phyloP scores from a whole-genome alignment of 306 rosid genomes.

The Astragalus membranaceus region DNA sequence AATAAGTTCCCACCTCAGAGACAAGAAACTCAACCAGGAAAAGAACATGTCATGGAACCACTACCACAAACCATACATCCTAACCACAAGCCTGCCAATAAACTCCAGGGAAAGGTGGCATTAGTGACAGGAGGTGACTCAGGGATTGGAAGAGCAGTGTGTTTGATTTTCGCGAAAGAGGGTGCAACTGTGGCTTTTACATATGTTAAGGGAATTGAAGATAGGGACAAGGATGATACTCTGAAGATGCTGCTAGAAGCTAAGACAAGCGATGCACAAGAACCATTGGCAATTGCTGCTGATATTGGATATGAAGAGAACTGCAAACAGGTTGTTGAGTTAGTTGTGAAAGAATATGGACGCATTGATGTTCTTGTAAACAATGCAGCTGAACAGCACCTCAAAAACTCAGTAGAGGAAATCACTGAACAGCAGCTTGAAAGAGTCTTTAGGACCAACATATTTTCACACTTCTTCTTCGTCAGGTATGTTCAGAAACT shows the following conservation, averaged over 20 bases:
- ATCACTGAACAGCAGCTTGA: constrained; percentile 32
- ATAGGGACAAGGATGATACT: constrained; percentile 42
- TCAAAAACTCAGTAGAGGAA: constrained; percentile 20
- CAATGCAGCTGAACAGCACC: constrained; percentile 45
- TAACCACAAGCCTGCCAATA: constrained; percentile 40
- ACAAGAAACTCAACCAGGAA: constrained; percentile 47
- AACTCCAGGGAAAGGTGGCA: constrained; percentile 58
- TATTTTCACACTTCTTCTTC: constrained; percentile 52
- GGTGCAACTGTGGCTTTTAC: constrained; percentile 60
- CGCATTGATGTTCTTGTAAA: constrained; percentile 47
- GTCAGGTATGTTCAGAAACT: constrained; percentile 22
- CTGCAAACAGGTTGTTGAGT: constrained; percentile 40
- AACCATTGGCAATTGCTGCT: constrained; percentile 44
- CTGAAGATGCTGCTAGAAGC: constrained; percentile 29
- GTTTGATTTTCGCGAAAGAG: constrained; percentile 34
- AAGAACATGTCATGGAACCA: constrained; percentile 47
- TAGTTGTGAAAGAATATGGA: constrained; percentile 37
- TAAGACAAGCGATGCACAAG: constrained; percentile 26
- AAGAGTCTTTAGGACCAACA: constrained; percentile 50
- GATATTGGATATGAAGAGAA: constrained; percentile 45
- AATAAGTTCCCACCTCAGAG: constrained; percentile 48
- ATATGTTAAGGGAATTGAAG: constrained; percentile 51
- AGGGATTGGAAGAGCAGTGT: constrained; percentile 50
- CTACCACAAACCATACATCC: constrained; percentile 36
- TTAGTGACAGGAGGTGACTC: constrained; percentile 66